Conservation (phyloP, 192 early-diverging fungal species). For the Coemansia sp. region DNA sequence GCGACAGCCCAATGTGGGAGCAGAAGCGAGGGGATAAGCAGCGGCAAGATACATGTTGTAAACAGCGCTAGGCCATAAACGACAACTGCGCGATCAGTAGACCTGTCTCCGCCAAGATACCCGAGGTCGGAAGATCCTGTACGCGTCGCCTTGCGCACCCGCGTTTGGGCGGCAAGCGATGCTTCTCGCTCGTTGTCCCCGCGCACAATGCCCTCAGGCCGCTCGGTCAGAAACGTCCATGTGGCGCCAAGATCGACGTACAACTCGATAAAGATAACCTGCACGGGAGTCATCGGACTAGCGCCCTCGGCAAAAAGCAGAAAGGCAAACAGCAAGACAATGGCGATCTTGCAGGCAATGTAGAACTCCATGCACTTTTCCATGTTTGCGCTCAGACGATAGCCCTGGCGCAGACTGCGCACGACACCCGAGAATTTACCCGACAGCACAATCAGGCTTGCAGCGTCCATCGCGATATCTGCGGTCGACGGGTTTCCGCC, state of each 20-base stretch:
- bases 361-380: constrained; percentile 31
- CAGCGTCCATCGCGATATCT: constrained; percentile 59
- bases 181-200: neutral
- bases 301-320: constrained; percentile 28
- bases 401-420: constrained; percentile 32
- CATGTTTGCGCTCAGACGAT: constrained; percentile 23
- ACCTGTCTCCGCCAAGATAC: constrained; percentile 14
- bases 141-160: neutral
- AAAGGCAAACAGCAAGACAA: constrained; percentile 31
- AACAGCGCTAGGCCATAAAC: constrained; percentile 23
- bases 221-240: constrained; percentile 31
- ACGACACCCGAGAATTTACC: constrained; percentile 37
- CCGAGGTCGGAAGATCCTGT: constrained; percentile 1
- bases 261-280: constrained; percentile 44
- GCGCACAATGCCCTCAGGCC: constrained; percentile 21
- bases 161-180: constrained; percentile 13
- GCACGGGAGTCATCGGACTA: constrained; percentile 39
- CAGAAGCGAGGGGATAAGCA: constrained; percentile 29
- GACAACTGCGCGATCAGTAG: constrained; percentile 17
- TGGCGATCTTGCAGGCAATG: constrained; percentile 34
- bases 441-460: constrained; percentile 36
- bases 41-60: constrained; percentile 25
- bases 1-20: constrained; percentile 42
- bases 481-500: constrained; percentile 64
- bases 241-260: constrained; percentile 37